Percentiles rank a stretch among this genome's conserved stretches.
These are phyloP conservation scores for Ricinus communis DNA, from an alignment of 345 rosid species.

Conservation along the genomic window DNA sequence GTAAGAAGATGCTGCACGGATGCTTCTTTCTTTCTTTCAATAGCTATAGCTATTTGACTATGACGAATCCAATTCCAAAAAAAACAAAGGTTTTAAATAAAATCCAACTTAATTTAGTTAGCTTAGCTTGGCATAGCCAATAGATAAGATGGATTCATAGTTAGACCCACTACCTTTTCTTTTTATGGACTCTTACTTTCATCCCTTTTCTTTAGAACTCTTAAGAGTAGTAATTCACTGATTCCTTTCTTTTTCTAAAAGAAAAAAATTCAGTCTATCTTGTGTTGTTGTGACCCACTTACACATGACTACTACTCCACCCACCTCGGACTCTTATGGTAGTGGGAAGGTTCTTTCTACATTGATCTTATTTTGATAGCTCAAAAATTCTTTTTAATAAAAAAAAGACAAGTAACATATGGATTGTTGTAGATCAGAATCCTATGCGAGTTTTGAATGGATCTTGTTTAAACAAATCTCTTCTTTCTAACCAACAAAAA, in stretches of 20 bases:
- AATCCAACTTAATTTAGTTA: too few species aligned
- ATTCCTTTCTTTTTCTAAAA: too few species aligned
- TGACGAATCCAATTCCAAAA: constrained; percentile 7
- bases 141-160: too few species aligned
- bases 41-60: constrained; percentile 16
- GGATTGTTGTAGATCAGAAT: constrained; percentile 44
- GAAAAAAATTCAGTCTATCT: too few species aligned
- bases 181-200: constrained; percentile 8
- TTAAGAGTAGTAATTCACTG: too few species aligned
- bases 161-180: constrained; percentile 5
- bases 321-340: constrained; percentile 36
- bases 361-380: constrained; percentile 20
- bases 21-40: not conserved
- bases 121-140: not conserved
- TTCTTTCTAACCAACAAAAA: too few species aligned
- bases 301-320: constrained; percentile 28
- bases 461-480: constrained; percentile 30
- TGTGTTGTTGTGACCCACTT: constrained; percentile 22
- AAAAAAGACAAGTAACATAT: constrained; percentile 31
- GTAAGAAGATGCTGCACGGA: constrained; percentile 44
- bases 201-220: constrained; percentile 6
- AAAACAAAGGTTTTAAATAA: too few species aligned
- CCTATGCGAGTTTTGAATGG: constrained; percentile 46
- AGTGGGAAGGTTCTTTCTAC: constrained; percentile 33
- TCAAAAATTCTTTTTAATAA: not conserved